Base-by-base conservation (phyloP, 2,329 filamentous ascomycete genomes). In the Aspergillus pseudoviridinutans region DNA sequence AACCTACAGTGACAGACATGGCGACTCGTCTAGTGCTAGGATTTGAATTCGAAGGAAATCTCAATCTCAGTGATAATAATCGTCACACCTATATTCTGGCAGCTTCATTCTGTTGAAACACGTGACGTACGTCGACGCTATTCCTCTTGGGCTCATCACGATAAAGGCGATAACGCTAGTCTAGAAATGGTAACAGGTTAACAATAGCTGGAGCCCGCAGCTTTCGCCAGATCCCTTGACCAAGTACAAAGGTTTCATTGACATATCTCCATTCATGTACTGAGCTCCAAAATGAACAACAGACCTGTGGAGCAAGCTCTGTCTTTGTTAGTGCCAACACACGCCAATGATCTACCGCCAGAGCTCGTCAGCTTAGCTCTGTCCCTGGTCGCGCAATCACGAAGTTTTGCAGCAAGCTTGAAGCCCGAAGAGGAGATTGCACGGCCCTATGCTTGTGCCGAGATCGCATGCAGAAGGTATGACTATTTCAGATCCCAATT, bases 361-460 rank as follows among this genome's bases (percentile, higher is more conserved):
- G 80, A 86, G n/a, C 84, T 96, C 4, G 74, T 90, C 57, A 84
- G 89, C 57, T 81, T 92, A 9, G 86, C 91, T 1, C 80, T 82
- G 53, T 91, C 88, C 8, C 79, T 96, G 6, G 83, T 95, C 49
- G 87, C 90, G 1, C 91, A 94, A 73, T 95, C 91, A 12, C 86
- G 90, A 35, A 85, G 87, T 68, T 87, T 86, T 66, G 91, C 90
- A 51, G 87, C 85, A 68, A 88, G 84, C 17, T 80, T 97, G 54
- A 95, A 92, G 71, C 82, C 87, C 3, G 91, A 95, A 56, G 92
- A 96, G 72, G 92, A 97, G 72, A 86, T 94, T 62, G 91, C 88
- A n/a, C 84, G 92, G 22, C 82, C 84, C 4, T 94, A 94, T 72
- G 89, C 88, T 3, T 96, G 92, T 71, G 89, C 90, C 14, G 88